Percentiles rank a stretch among this genome's conserved stretches.
Conservation (phyloP, 306 rosid genomes). For the Malus asiatica region DNA sequence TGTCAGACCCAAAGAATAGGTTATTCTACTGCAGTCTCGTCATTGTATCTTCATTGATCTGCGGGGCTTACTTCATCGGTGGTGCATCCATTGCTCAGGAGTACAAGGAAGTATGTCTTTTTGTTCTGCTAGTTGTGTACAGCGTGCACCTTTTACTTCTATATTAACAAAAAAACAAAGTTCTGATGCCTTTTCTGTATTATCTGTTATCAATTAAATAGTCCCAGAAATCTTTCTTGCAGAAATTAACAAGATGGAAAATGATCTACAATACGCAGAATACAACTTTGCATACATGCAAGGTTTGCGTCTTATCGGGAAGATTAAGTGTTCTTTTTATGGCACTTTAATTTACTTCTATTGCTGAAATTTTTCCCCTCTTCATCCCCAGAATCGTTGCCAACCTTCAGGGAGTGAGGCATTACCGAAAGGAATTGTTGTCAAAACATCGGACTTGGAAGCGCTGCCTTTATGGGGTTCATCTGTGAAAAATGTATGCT, state of each 20-base stretch:
- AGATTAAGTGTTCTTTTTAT: background rate
- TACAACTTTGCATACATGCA: conserved; percentile 36
- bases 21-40: conserved; percentile 48
- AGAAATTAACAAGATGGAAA: conserved; percentile 76
- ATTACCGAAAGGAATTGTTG: conserved; percentile 40
- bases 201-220: background rate
- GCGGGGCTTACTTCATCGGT: conserved; percentile 60
- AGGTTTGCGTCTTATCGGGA: conserved; percentile 38
- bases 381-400: conserved; percentile 29
- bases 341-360: background rate
- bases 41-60: conserved; percentile 40
- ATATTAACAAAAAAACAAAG: background rate
- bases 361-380: background rate
- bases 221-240: conserved; percentile 16
- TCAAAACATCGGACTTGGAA: conserved; percentile 34
- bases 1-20: conserved; percentile 54
- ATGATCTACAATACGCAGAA: conserved; percentile 21
- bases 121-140: background rate
- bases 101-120: conserved; percentile 45
- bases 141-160: background rate
- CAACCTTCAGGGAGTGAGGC: conserved; percentile 25
- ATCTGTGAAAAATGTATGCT: conserved; percentile 19
- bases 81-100: conserved; percentile 46
- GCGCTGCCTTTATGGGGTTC: conserved; percentile 43
- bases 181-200: background rate